Conservation (phyloP, 148 eudicot species). For the Rhododendron henanense region DNA sequence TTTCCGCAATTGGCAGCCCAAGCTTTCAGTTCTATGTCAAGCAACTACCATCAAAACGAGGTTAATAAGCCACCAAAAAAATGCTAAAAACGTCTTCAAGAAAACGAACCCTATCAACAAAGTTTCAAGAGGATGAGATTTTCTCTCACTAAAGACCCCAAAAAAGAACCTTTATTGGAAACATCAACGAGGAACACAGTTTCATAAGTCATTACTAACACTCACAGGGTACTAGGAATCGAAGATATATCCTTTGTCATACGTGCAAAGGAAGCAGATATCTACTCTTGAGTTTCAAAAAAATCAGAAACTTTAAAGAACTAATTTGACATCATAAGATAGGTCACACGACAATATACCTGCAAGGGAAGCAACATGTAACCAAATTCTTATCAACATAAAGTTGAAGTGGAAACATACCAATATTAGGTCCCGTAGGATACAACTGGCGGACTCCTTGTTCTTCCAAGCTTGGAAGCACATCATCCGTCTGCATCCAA, state of each 20-base stretch:
- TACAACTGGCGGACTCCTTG: constrained; percentile 90
- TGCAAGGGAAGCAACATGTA: background rate
- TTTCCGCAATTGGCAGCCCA: background rate
- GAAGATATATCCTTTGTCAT: background rate
- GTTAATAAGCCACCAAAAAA: background rate
- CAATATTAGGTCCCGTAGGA: constrained; percentile 76
- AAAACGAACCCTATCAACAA: background rate
- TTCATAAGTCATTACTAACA: background rate
- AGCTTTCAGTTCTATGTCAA: background rate
- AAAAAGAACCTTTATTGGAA: background rate
- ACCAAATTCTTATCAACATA: background rate
- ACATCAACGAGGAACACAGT: background rate
- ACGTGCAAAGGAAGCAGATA: background rate
- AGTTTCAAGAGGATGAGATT: background rate
- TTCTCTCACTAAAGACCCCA: background rate
- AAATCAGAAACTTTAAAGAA: background rate
- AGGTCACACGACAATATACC: background rate
- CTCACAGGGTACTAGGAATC: background rate
- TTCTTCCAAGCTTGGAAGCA: constrained; percentile 79
- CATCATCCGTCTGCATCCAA: constrained; percentile 73
- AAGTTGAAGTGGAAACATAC: constrained; percentile 25
- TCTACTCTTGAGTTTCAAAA: background rate
- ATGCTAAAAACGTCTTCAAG: background rate
- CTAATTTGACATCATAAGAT: background rate
- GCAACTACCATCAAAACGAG: background rate